Percentiles rank a stretch among this genome's conserved stretches.
Evolutionary conservation across 2,329 filamentous ascomycete genomes (phyloP).

Genomic region (Cladophialophora carrionii): DNA sequence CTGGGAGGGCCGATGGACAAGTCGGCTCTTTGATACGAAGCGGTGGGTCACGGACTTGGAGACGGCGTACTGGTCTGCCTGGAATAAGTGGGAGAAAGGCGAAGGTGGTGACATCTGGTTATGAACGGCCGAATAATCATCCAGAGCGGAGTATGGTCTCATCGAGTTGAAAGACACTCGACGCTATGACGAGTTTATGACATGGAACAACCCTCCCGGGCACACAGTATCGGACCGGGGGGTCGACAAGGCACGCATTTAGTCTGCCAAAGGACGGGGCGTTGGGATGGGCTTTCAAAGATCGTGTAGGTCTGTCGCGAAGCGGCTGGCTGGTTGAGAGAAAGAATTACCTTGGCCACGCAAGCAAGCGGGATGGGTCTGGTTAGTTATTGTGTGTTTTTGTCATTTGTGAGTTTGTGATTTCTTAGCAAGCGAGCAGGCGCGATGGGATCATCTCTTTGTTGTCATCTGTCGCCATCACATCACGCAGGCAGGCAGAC

Average conservation of each 20-base stretch:
- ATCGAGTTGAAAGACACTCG: background rate
- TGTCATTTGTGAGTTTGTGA: background rate
- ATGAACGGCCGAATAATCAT: conserved; percentile 36
- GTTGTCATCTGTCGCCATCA: background rate
- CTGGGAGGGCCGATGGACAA: conserved; percentile 81
- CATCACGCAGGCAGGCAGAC: background rate
- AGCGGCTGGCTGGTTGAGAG: background rate
- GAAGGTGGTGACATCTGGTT: conserved; percentile 94
- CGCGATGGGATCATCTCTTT: background rate
- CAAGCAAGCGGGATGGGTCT: background rate
- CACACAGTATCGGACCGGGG: background rate
- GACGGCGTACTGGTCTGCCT: conserved; percentile 82
- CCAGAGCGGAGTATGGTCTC: background rate
- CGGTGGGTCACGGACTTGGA: conserved; percentile 92
- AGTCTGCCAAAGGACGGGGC: background rate
- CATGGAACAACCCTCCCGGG: background rate
- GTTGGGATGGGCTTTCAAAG: background rate
- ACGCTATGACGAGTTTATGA: background rate
- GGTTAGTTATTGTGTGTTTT: background rate
- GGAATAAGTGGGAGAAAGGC: conserved; percentile 82
- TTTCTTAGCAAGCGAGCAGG: background rate
- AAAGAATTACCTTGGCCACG: background rate
- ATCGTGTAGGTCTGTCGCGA: background rate
- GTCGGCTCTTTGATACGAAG: conserved; percentile 85
- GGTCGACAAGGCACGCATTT: background rate